Evolutionary conservation across 805 yeast genomes (phyloP).

Genomic region (Candida sphagnicola): DNA sequence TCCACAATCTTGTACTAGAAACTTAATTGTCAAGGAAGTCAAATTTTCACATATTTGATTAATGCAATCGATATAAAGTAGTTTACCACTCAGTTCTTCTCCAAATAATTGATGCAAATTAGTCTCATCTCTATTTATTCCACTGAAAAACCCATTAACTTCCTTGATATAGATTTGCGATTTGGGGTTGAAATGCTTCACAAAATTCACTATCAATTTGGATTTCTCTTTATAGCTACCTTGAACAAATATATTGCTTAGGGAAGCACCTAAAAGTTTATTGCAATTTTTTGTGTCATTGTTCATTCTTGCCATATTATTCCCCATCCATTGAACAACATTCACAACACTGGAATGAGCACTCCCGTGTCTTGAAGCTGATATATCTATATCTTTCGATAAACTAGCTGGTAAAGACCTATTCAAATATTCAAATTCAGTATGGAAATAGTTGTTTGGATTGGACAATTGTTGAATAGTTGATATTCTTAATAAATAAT

Average conservation of each 20-base stretch:
- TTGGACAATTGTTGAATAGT: slow-evolving; percentile 14
- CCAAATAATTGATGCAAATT: slow-evolving; percentile 8
- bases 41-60: slow-evolving; percentile 12
- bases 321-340: slow-evolving; percentile 6
- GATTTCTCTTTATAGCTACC: slow-evolving; percentile 32
- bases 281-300: neutral
- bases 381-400: slow-evolving; percentile 19
- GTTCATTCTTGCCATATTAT: neutral
- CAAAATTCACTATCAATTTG: slow-evolving; percentile 15
- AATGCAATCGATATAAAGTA: slow-evolving; percentile 11
- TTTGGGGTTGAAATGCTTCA: slow-evolving; percentile 10
- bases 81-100: slow-evolving; percentile 15
- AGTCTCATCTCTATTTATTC: neutral
- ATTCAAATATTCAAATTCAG: slow-evolving; percentile 14
- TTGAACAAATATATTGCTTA: slow-evolving; percentile 18
- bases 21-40: slow-evolving; percentile 12
- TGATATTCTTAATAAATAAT: slow-evolving; percentile 16
- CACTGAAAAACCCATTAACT: slow-evolving; percentile 1
- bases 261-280: slow-evolving; percentile 6
- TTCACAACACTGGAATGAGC: slow-evolving; percentile 17
- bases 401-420: slow-evolving; percentile 17
- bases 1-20: slow-evolving; percentile 12
- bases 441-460: slow-evolving; percentile 11
- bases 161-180: slow-evolving; percentile 5
- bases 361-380: slow-evolving; percentile 20